Percentiles rank a stretch among this genome's conserved stretches.
Conservation (phyloP, 208 protist genomes). For the Acanthamoeba comandoni region DNA sequence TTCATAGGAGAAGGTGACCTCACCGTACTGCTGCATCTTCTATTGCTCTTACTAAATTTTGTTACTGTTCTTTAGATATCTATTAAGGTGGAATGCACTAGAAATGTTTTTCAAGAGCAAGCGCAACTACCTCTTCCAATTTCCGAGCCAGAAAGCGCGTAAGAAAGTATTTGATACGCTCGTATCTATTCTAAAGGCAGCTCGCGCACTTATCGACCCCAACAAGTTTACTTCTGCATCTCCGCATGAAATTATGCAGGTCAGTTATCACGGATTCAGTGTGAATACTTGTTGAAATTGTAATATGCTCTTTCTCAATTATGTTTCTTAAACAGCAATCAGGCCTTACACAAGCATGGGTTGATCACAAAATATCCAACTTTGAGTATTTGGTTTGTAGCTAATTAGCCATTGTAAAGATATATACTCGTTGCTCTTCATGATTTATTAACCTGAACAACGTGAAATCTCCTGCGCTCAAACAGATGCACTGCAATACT, state of each 20-base stretch:
- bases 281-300: too few species aligned
- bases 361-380: constrained; percentile 92
- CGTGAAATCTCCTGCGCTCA: constrained; percentile 88
- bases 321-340: constrained; percentile 90
- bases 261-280: constrained; percentile 90
- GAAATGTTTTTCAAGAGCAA: constrained; percentile 92
- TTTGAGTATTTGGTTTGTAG: constrained; percentile 96
- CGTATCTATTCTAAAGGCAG: constrained; percentile 24
- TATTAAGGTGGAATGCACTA: constrained; percentile 91
- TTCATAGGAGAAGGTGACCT: constrained; percentile 3
- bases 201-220: constrained; percentile 87
- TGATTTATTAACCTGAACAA: constrained; percentile 85
- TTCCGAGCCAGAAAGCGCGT: constrained; percentile 76
- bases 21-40: background rate
- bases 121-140: constrained; percentile 92
- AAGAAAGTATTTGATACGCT: constrained; percentile 76
- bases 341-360: constrained; percentile 91
- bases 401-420: constrained; percentile 96
- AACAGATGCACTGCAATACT: constrained; percentile 96
- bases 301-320: constrained; percentile 86
- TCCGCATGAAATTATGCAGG: constrained; percentile 93
- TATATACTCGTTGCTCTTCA: constrained; percentile 91
- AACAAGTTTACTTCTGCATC: constrained; percentile 77
- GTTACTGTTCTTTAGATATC: constrained; percentile 87
- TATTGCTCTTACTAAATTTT: background rate